Base-by-base conservation (phyloP, 2,329 filamentous ascomycete genomes). In the Aspergillus latus region DNA sequence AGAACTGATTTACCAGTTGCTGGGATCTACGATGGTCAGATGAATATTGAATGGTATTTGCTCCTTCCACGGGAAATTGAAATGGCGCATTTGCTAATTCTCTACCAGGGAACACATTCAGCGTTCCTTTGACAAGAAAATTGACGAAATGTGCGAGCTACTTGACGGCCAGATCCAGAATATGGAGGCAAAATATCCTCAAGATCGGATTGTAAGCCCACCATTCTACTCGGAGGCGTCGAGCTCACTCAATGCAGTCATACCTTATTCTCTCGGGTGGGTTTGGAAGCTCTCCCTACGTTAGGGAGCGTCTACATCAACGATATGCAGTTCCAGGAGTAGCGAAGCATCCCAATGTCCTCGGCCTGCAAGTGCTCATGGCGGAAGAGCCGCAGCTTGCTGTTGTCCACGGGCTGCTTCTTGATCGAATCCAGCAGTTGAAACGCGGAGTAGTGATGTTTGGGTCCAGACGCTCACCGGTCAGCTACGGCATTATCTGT, bases 401-500 rank as follows among this genome's bases (percentile, higher is more conserved):
- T 2, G 71, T 73, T 1, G 70, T 72, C 5, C 67, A 70, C 48
- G 72, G 72, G 7, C 45, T 74, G 16, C 70, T 72, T 10, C 59
- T 69, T 13, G 69, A 73, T 37, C 65, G 71, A 2, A 66, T 68
- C 6, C 71, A 73, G 47, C 63, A 67, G 30, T 52, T 73, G 9
- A 64, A 65, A 28, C 62, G 59, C 6, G 64, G 64, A 13, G 61
- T 65, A 1, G 52, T 64, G 2, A 65, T 67, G 11, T 70, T 73
- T 50, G 67, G 64, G 10, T 63, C 66, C 10, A 59, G 71, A 42
- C 71, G 72, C 54, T 68, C 68, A 7, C 70, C 68, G 2, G 63
- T 70, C 2, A 73, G 70, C 48, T 75, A 74, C 56, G 72, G 72
- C 0, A 70, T 74, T 15, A 60, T 72, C 8, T 71, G 69, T 16